phyloP scores from a whole-genome alignment of 768 basidiomycete genomes.

The Suillus subluteus region DNA sequence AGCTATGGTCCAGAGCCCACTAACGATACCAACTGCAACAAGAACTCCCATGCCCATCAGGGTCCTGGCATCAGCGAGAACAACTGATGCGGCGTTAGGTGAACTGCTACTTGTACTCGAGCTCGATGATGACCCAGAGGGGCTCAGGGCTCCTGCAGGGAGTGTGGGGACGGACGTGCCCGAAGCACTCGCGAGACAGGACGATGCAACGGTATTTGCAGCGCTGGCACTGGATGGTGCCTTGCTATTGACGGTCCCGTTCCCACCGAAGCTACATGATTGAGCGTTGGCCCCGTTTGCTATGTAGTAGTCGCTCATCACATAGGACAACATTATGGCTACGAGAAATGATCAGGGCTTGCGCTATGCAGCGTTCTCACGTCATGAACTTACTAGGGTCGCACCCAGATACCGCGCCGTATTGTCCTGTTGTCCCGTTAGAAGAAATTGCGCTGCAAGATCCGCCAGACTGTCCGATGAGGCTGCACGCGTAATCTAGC shows the following conservation, averaged over 20 bases:
- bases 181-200: slow-evolving; percentile 66
- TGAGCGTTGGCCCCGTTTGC: slow-evolving; percentile 55
- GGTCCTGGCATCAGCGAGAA: slow-evolving; percentile 35
- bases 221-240: slow-evolving; percentile 53
- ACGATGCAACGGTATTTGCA: slow-evolving; percentile 59
- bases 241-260: slow-evolving; percentile 71
- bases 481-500: slow-evolving; percentile 65
- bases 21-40: slow-evolving; percentile 40
- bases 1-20: slow-evolving; percentile 48
- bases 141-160: slow-evolving; percentile 35
- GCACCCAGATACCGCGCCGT: slow-evolving; percentile 77
- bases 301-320: slow-evolving; percentile 81
- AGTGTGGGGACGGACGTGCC: slow-evolving; percentile 67
- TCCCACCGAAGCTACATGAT: slow-evolving; percentile 82
- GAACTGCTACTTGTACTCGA: slow-evolving; percentile 24
- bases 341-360: slow-evolving; percentile 15
- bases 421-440: slow-evolving; percentile 73
- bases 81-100: slow-evolving; percentile 27
- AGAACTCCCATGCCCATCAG: slow-evolving; percentile 42
- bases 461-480: slow-evolving; percentile 63
- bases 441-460: slow-evolving; percentile 72
- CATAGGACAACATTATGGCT: slow-evolving; percentile 83
- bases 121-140: slow-evolving; percentile 26
- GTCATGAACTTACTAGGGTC: slow-evolving; percentile 64
- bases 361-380: neutral